Evolutionary conservation across 352 stramenopile genomes (phyloP), one percentile per base, ranked within the genome.

Genomic region (Phytophthora meadii): DNA sequence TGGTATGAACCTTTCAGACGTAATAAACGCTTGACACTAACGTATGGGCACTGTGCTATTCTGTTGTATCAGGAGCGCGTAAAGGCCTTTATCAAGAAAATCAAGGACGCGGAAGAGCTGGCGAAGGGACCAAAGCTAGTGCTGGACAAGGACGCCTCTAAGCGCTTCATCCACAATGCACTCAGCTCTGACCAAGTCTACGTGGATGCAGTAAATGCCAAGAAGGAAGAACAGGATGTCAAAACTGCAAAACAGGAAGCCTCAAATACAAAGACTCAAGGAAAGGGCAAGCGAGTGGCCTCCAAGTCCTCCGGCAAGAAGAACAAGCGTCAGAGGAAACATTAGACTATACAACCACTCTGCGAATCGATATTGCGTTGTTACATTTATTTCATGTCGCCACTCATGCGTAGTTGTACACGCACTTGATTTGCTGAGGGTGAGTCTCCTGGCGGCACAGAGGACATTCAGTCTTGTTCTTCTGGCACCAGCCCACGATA

Each of bases 401-500:
- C 30, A n/a, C 11, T 14, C 36, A 10, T 12, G 11, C 89, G 67
- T 97, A 97, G 78, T 97, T 94, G 72, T 97, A 96, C 60, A 97
- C 67, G 59, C 89, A 96, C 64, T 94, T 95, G 73, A 97, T 95
- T 72, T 95, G 87, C 65, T 97, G 91, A 56, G 91, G 89, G 25
- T 93, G 77, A 14, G 83, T 80, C 47, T 92, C 84, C 62, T 97
- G 89, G 14, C 91, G 83, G 53, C 91, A 97, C 7, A 97, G 79
- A 41, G 91, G 91, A 59, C 91, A 97, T 65, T 97, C 89, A 36
- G 88, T 79, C 54, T 96, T 95, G 76, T 95, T 94, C 62, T 94
- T 97, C 54, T 97, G 88, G 61, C 91, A 97, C 91, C 91, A 97
- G 11, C 89, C 87, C n/a, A 97, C 86, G 60, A 97, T 96, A 54